phyloP scores from a whole-genome alignment of 164 flowering plant species.

The Cinnamomum micranthum region DNA sequence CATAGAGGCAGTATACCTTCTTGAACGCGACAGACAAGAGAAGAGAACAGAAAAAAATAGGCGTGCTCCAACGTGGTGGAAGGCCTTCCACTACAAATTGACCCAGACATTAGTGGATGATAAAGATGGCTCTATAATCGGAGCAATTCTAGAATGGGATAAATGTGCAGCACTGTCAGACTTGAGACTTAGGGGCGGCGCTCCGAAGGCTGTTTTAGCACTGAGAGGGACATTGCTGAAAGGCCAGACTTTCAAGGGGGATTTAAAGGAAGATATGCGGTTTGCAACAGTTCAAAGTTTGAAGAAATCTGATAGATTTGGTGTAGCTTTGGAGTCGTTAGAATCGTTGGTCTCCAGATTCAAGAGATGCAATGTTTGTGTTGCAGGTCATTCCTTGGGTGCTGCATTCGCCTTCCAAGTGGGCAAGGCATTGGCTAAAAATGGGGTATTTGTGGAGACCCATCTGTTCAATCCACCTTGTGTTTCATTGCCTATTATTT shows the following conservation, averaged over 20 bases:
- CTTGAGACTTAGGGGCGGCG: conserved; percentile 69
- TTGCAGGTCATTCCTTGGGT: conserved; percentile 91
- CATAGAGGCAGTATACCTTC: conserved; percentile 79
- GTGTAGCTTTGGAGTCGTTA: conserved; percentile 50
- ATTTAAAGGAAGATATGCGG: conserved; percentile 84
- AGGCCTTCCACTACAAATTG: conserved; percentile 80
- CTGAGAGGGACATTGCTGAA: conserved; percentile 82
- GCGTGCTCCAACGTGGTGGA: conserved; percentile 95
- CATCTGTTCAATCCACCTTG: conserved; percentile 98
- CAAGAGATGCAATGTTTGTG: conserved; percentile 73
- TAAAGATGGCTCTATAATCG: conserved; percentile 83
- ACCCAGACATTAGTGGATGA: conserved; percentile 58
- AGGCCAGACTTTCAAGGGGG: conserved; percentile 69
- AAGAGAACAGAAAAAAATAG: conserved; percentile 49
- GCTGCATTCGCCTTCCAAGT: conserved; percentile 94
- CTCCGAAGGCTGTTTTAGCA: conserved; percentile 87
- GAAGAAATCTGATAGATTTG: conserved; percentile 74
- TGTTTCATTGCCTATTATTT: conserved; percentile 79
- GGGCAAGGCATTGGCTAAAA: conserved; percentile 79
- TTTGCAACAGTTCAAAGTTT: conserved; percentile 87
- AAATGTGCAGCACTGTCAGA: conserved; percentile 69
- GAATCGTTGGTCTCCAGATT: conserved; percentile 29
- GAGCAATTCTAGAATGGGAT: conserved; percentile 89
- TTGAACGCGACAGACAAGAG: conserved; percentile 87
- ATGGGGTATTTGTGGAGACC: conserved; percentile 73